Evolutionary conservation across 2,329 filamentous ascomycete species (phyloP).

Genomic region (Coniosporium tulheliwenetii): DNA sequence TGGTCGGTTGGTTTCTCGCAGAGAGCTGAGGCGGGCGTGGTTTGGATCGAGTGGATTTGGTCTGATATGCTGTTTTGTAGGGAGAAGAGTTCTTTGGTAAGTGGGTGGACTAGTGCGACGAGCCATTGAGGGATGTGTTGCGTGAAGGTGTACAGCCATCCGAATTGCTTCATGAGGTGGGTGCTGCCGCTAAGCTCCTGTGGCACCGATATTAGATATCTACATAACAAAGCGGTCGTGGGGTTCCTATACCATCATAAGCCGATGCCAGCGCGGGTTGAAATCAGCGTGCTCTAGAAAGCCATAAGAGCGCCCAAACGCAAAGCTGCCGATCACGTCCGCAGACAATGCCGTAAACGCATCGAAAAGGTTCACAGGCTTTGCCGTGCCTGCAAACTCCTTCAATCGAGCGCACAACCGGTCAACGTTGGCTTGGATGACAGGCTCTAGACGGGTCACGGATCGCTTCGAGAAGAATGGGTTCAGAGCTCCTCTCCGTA

Average conservation of each 20-base stretch:
- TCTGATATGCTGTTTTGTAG: conserved; percentile 13
- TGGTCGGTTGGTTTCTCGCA: not conserved
- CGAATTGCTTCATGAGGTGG: conserved; percentile 13
- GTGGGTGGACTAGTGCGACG: conserved; percentile 11
- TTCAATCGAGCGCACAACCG: conserved; percentile 1
- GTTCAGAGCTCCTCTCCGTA: conserved; percentile 14
- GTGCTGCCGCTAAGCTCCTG: conserved; percentile 12
- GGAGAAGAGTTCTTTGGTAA: conserved; percentile 10
- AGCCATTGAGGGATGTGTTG: conserved; percentile 7
- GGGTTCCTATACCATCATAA: conserved; percentile 8
- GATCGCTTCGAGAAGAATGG: conserved; percentile 18
- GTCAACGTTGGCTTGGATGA: conserved; percentile 6
- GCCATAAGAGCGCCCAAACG: conserved; percentile 1
- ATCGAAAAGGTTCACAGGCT: conserved; percentile 9
- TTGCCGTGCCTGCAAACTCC: conserved; percentile 1
- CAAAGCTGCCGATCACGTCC: conserved; percentile 2
- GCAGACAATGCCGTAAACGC: conserved; percentile 8
- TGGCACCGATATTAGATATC: not conserved
- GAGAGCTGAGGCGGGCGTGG: not conserved
- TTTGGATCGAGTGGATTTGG: conserved; percentile 10
- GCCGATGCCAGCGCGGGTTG: conserved; percentile 3
- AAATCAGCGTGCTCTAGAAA: not conserved
- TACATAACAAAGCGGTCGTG: too few species aligned
- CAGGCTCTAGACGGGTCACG: conserved; percentile 8
- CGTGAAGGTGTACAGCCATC: conserved; percentile 6